These are phyloP conservation scores for Stephanocyclus meneghinianus DNA, from an alignment of 352 stramenopile genomes.

Conservation along the genomic window DNA sequence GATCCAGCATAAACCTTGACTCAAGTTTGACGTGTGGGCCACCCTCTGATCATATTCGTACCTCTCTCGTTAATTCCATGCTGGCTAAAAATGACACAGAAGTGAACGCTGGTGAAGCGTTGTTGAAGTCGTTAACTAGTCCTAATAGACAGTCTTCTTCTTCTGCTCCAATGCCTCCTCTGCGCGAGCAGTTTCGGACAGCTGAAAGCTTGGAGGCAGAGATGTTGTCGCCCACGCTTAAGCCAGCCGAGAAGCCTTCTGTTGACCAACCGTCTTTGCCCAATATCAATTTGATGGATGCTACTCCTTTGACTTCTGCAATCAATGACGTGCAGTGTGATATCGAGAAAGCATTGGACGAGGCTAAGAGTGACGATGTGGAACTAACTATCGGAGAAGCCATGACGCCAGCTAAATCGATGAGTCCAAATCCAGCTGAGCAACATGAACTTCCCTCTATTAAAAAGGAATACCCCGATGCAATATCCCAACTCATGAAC, in stretches of 20 bases:
- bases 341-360: conserved; percentile 1
- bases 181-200: conserved; percentile 29
- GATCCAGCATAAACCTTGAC: background rate
- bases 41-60: conserved; percentile 23
- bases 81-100: conserved; percentile 18
- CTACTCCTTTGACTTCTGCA: background rate
- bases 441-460: background rate
- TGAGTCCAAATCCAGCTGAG: conserved; percentile 8
- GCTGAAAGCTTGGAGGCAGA: conserved; percentile 50
- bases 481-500: conserved; percentile 53
- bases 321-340: background rate
- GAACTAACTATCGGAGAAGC: background rate
- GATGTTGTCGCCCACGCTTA: conserved; percentile 25
- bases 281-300: conserved; percentile 2
- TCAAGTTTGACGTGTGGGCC: conserved; percentile 5
- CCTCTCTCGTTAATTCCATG: conserved; percentile 39
- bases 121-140: conserved; percentile 34
- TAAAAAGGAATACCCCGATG: conserved; percentile 40
- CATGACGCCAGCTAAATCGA: background rate
- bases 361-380: background rate
- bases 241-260: conserved; percentile 9
- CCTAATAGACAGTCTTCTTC: conserved; percentile 6
- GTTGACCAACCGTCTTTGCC: conserved; percentile 4
- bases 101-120: conserved; percentile 26
- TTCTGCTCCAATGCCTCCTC: conserved; percentile 1